Evolutionary conservation across 2,329 filamentous ascomycete genomes (phyloP), one percentile per base, ranked within the genome.

Genomic region (Arthrinium puccinioides): DNA sequence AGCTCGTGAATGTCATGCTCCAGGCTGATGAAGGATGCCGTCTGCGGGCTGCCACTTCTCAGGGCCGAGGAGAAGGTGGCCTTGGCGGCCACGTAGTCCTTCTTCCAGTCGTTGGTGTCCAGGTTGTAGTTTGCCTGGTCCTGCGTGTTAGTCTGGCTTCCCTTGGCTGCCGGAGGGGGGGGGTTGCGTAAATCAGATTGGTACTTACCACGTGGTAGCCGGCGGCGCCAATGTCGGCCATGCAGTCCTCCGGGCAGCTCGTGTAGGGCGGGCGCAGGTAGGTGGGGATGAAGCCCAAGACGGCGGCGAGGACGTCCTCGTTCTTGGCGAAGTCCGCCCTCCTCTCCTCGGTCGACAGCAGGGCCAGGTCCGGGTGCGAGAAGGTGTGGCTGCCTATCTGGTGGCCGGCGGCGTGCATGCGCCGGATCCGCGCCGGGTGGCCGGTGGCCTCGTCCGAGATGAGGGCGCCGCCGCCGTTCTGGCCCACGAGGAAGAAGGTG

Each of bases 381-480:
- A 61, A 70, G 2, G 66, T 69, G 45, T 72, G 69, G 38, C 61
- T 64, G 27, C 58, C 69, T 27, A 72, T 52, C 38, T 72, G 69
- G 44, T 72, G 69, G n/a, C 67, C 66, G 23, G 61, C 57, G 4
- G 46, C 46, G 32, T 61, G 45, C 61, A 70, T 69, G 18, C 63
- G 57, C 45, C 66, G 55, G 41, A 73, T 59, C 19, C 61, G 53
- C 14, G 52, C 54, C 26, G 55, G 46, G 53, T 61, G 69, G 32
- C 21, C 35, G 5, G 35, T 30, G 14, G 19, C 20, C 35, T 23
- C 19, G 18, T 54, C 45, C 14, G 51, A 38, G 11, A 44, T 41
- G 13, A 48, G 37, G 10, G 64, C 66, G 44, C 64, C 65, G 19
- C 57, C 61, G 30, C 63, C 67, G 44, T 67, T 68, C 37, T 64